Evolutionary conservation across 2,329 filamentous ascomycete species (phyloP), one percentile per base, ranked within the genome.

Genomic region (Dichotomopilus funicola): DNA sequence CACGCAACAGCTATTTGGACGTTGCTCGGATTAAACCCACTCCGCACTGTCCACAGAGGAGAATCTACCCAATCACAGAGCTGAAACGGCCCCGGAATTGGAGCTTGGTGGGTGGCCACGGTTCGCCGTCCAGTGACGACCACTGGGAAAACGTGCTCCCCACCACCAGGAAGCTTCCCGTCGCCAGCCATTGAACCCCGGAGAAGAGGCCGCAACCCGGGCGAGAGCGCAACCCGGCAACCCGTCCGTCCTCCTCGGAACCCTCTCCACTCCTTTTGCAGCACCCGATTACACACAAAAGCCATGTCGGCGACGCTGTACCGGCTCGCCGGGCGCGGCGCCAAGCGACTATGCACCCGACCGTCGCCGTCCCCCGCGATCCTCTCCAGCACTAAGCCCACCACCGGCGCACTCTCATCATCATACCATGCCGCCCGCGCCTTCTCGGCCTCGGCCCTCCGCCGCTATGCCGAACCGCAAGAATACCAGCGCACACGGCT

Each of bases 291-390:
- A n/a, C 33, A n/a, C 42, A 35, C 56, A 56, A 59, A 58, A 61
- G 66, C 61, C 70, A 76, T 72, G 74, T 91, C 91, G 87, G 80
- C 86, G 72, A 79, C 83, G 66, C 76, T 91, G 70, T 83, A 83
- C 74, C 84, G 88, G 73, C 79, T 91, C 70, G 86, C 85, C 72
- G 80, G 83, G 78, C 81, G 79, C 73, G 79, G 82, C 72, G 85
- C 85, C 73, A 85, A 82, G 75, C 83, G 85, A 66, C 75, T 87
- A 65, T 84, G 79, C 69, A 61, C 60, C 41, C 51, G 61, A 42
- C 55, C 60, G 46, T 59, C 59, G 44, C 57, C 59, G 48, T 59
- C 59, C 53, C 56, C 49, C 19, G 6, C 40, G 13, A 55, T 55
- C 36, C 37, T 60, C 45, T 51, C 59, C 56, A 57, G 45, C 45